Percentiles rank a stretch among this genome's conserved stretches.
phyloP scores from a whole-genome alignment of 148 eudicot genomes.

The Rhododendron simsii region DNA sequence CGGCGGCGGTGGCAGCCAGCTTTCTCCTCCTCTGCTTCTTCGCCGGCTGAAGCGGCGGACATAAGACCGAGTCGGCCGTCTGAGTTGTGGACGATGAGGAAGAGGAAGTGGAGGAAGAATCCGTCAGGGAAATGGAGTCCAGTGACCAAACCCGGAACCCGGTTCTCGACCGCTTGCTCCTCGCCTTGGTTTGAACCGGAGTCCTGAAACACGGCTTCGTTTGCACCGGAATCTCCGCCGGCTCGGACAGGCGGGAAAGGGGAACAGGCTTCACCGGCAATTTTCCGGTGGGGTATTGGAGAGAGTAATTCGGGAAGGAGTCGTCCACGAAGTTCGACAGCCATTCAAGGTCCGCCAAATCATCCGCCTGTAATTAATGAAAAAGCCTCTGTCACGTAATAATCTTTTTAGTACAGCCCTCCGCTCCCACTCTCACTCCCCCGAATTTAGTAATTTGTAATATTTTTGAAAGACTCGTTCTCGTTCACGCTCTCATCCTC shows the following conservation, averaged over 20 bases:
- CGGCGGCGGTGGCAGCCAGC: neutral
- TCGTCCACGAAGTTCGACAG: conserved; percentile 37
- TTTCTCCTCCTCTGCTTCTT: conserved; percentile 17
- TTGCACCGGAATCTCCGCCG: conserved; percentile 1
- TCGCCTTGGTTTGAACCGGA: conserved; percentile 41
- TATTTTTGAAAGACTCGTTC: neutral
- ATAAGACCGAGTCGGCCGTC: conserved; percentile 20
- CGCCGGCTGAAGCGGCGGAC: neutral
- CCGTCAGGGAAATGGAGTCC: conserved; percentile 14
- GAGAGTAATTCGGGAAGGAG: conserved; percentile 21
- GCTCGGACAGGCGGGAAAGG: neutral
- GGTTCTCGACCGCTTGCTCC: conserved; percentile 29
- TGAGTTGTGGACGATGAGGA: conserved; percentile 21
- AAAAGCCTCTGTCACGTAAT: neutral
- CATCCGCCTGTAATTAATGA: conserved; percentile 26
- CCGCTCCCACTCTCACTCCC: neutral
- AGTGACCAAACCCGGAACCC: conserved; percentile 34
- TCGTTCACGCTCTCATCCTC: neutral
- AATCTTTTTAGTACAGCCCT: neutral
- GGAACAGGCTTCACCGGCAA: conserved; percentile 3
- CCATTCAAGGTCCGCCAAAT: conserved; percentile 35
- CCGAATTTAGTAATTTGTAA: neutral
- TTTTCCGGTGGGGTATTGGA: conserved; percentile 13
- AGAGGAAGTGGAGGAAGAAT: conserved; percentile 18
- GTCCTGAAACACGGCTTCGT: conserved; percentile 10